Percentiles rank a stretch among this genome's conserved stretches.
phyloP scores from a whole-genome alignment of 768 basidiomycete genomes.

The Auricularia heimuer region DNA sequence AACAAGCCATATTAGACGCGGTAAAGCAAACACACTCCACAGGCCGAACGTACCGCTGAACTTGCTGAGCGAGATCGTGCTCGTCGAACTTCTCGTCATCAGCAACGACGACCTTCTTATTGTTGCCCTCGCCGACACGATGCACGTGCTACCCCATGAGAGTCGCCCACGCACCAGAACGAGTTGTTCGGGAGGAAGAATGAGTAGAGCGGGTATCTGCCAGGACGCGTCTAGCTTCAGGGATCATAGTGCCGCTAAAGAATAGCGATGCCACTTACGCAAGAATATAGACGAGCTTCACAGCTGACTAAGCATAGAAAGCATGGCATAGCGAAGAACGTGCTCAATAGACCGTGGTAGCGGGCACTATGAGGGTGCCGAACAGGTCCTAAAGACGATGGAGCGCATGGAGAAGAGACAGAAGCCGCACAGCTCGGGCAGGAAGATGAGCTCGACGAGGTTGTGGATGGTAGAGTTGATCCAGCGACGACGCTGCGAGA shows the following conservation, averaged over 20 bases:
- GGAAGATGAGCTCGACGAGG: slow-evolving; percentile 73
- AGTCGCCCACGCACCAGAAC: slow-evolving; percentile 99
- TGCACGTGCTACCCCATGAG: slow-evolving; percentile 88
- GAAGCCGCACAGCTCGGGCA: slow-evolving; percentile 87
- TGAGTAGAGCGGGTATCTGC: slow-evolving; percentile 83
- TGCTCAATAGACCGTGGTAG: slow-evolving; percentile 81
- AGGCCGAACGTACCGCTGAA: slow-evolving; percentile 67
- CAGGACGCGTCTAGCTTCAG: neutral
- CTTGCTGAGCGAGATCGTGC: slow-evolving; percentile 93
- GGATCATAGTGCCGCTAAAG: neutral
- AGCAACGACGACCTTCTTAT: slow-evolving; percentile 87
- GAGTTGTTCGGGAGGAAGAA: slow-evolving; percentile 93
- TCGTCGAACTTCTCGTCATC: slow-evolving; percentile 97
- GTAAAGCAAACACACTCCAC: neutral
- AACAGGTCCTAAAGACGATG: slow-evolving; percentile 90
- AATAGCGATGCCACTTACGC: slow-evolving; percentile 47
- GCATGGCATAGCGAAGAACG: neutral
- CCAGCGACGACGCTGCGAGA: slow-evolving; percentile 92
- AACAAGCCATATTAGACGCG: neutral
- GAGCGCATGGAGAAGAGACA: slow-evolving; percentile 96
- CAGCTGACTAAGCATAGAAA: neutral
- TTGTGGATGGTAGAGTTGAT: slow-evolving; percentile 97
- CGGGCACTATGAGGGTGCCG: slow-evolving; percentile 79
- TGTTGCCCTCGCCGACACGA: slow-evolving; percentile 87
- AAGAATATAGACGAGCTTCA: slow-evolving; percentile 67